phyloP scores from a whole-genome alignment of 2,329 filamentous ascomycete species.

The Didymella arachidicola region DNA sequence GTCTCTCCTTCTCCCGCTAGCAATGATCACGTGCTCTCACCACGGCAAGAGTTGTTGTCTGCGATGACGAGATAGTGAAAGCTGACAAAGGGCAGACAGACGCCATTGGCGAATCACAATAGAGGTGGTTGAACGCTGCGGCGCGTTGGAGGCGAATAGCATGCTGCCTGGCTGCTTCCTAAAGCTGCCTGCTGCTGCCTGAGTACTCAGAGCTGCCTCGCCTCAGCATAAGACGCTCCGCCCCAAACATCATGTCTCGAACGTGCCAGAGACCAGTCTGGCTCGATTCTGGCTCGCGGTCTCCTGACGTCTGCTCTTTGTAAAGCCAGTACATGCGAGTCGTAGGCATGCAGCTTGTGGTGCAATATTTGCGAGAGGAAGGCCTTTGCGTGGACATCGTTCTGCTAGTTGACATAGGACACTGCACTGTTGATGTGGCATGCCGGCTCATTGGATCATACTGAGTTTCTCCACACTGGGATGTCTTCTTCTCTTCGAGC shows the following conservation, averaged over 20 bases:
- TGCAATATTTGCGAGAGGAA: neutral
- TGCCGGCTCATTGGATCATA: neutral
- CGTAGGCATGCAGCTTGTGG: neutral
- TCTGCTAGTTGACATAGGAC: conserved; percentile 1
- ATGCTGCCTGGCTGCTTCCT: conserved; percentile 33
- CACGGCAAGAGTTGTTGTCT: conserved; percentile 15
- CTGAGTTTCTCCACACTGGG: neutral
- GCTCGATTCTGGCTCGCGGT: neutral
- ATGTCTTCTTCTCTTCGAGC: neutral
- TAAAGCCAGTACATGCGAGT: conserved; percentile 4
- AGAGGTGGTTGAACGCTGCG: neutral
- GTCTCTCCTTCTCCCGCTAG: conserved; percentile 3
- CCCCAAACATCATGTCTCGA: neutral
- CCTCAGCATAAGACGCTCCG: conserved; percentile 5
- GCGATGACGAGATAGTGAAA: neutral
- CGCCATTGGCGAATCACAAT: conserved; percentile 2
- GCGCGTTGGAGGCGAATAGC: neutral
- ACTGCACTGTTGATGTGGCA: neutral
- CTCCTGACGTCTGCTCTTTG: neutral
- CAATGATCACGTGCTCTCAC: conserved; percentile 17
- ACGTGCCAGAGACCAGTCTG: conserved; percentile 1
- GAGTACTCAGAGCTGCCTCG: conserved; percentile 14
- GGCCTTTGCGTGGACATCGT: neutral
- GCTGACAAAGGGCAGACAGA: conserved; percentile 1
- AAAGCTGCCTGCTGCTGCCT: conserved; percentile 47